A percentile compares a stretch with the other conserved stretches of the same genome.
phyloP scores from a whole-genome alignment of 2,329 filamentous ascomycete species.

The Neonectria coccinea region DNA sequence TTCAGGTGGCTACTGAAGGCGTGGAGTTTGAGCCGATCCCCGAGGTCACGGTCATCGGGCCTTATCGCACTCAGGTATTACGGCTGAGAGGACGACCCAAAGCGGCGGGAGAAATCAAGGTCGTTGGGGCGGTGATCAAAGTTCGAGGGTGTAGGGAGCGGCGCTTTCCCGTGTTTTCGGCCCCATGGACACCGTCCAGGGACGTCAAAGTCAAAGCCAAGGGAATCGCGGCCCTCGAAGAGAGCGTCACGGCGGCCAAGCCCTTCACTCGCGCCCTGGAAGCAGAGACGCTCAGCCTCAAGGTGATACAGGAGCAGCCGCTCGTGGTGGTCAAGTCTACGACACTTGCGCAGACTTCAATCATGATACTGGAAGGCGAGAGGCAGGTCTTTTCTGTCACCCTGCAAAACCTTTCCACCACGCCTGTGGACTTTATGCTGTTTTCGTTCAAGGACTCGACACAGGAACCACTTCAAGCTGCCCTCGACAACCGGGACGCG shows the following conservation, averaged over 20 bases:
- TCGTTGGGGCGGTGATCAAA: conserved; percentile 83
- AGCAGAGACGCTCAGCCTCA: conserved; percentile 69
- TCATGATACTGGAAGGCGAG: conserved; percentile 96
- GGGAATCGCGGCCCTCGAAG: conserved; percentile 71
- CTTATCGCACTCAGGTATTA: conserved; percentile 85
- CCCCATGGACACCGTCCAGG: conserved; percentile 78
- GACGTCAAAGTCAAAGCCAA: conserved; percentile 82
- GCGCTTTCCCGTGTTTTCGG: conserved; percentile 84
- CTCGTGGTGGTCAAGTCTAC: conserved; percentile 79
- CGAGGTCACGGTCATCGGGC: conserved; percentile 77
- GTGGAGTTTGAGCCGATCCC: conserved; percentile 75
- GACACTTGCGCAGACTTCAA: conserved; percentile 82
- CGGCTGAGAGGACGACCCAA: conserved; percentile 76
- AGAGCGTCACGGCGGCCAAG: conserved; percentile 54
- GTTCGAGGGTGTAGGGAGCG: conserved; percentile 85
- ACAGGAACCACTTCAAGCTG: conserved; percentile 79
- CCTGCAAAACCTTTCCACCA: conserved; percentile 81
- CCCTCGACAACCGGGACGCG: conserved; percentile 80
- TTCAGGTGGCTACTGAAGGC: conserved; percentile 80
- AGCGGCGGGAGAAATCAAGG: conserved; percentile 73
- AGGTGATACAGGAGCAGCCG: conserved; percentile 84
- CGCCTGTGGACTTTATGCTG: conserved; percentile 83
- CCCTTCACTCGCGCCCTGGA: conserved; percentile 57
- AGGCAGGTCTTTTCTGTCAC: conserved; percentile 81
- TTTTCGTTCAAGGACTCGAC: conserved; percentile 94